A percentile compares a stretch with the other conserved stretches of the same genome.
Evolutionary conservation across 2,329 filamentous ascomycete genomes (phyloP).

Genomic region (Aaosphaeria pasadenensis): DNA sequence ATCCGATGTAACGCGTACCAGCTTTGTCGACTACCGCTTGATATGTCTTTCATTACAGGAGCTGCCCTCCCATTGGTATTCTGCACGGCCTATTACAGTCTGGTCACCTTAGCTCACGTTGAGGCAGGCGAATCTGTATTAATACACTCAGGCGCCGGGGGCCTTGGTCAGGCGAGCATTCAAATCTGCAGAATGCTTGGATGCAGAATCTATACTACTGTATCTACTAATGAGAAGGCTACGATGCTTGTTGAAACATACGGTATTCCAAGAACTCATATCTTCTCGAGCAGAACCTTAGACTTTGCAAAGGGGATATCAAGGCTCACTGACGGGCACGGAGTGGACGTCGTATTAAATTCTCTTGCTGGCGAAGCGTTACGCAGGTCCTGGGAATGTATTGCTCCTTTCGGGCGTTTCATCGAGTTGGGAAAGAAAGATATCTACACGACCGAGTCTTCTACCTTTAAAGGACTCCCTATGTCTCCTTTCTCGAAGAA

Average conservation of each 20-base stretch:
- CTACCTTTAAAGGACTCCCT: conserved; percentile 1
- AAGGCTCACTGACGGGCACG: conserved; percentile 15
- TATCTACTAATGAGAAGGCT: conserved; percentile 16
- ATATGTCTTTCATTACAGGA: neutral
- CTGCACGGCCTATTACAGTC: neutral
- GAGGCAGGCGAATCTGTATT: neutral
- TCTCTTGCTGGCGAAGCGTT: conserved; percentile 17
- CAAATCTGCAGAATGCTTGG: conserved; percentile 25
- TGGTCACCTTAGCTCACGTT: neutral
- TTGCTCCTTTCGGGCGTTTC: conserved; percentile 26
- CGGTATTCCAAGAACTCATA: conserved; percentile 20
- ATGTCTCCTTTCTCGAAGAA: conserved; percentile 17
- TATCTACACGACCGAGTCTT: conserved; percentile 1
- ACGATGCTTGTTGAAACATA: conserved; percentile 17
- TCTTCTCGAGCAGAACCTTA: conserved; percentile 21
- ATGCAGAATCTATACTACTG: conserved; percentile 20
- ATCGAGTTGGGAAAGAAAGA: conserved; percentile 7
- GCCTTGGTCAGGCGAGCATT: neutral
- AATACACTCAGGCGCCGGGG: neutral
- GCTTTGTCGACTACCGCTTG: neutral
- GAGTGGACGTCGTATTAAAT: conserved; percentile 33
- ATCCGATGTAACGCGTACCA: neutral
- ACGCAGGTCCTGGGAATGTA: conserved; percentile 13
- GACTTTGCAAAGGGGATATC: conserved; percentile 19
- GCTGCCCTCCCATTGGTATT: neutral